These are phyloP conservation scores for Monsonia emarginata DNA, from an alignment of 441 rosid species.

Conservation along the genomic window DNA sequence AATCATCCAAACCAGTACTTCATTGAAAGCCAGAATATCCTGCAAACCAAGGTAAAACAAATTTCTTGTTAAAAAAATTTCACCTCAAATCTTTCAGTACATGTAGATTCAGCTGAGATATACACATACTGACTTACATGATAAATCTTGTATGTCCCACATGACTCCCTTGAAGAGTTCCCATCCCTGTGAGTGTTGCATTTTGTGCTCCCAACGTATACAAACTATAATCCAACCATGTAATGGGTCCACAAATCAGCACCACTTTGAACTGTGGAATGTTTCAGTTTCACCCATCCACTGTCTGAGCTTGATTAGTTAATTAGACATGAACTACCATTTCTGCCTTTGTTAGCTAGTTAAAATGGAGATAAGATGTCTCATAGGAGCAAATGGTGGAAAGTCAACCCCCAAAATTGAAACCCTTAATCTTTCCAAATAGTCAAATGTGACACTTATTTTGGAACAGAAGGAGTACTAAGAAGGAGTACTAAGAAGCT, in stretches of 20 bases:
- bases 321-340: not conserved
- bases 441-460: too few species aligned
- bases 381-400: too few species aligned
- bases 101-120: not conserved
- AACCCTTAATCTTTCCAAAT: too few species aligned
- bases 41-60: not conserved
- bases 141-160: not conserved
- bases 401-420: too few species aligned
- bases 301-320: not conserved
- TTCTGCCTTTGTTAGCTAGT: too few species aligned
- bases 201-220: not conserved
- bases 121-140: too few species aligned
- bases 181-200: not conserved
- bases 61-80: not conserved
- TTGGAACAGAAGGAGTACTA: too few species aligned
- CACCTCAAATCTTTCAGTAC: not conserved
- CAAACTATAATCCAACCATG: not conserved
- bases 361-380: too few species aligned
- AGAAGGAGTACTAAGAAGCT: too few species aligned
- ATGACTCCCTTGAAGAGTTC: not conserved
- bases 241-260: not conserved
- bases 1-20: constrained; percentile 81
- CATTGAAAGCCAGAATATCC: not conserved
- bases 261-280: not conserved
- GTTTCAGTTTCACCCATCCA: not conserved